These are phyloP conservation scores for Cicer chorassanicum DNA, from an alignment of 306 rosid genomes.

Conservation along the genomic window DNA sequence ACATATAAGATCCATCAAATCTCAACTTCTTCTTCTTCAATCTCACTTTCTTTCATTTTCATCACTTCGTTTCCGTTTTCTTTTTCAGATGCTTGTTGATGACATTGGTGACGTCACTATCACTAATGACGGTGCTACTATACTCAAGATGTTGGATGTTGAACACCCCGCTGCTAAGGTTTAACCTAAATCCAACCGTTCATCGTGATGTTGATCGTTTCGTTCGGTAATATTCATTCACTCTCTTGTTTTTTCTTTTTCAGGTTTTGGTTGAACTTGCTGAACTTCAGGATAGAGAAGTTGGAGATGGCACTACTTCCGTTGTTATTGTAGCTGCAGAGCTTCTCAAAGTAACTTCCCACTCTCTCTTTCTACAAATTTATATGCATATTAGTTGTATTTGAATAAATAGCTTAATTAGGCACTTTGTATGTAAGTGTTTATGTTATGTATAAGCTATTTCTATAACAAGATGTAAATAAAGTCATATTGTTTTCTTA, in stretches of 20 bases:
- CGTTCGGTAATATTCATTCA: not conserved
- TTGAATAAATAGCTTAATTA: too few relatives aligned
- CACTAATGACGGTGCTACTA: slow-evolving; percentile 95
- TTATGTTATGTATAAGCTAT: too few relatives aligned
- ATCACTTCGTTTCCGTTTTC: not conserved
- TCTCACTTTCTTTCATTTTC: not conserved
- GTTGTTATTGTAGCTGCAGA: slow-evolving; percentile 96
- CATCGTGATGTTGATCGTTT: not conserved
- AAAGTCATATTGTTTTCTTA: too few relatives aligned
- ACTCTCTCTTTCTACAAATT: not conserved
- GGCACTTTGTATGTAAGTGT: too few relatives aligned
- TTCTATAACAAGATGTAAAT: too few relatives aligned
- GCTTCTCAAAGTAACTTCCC: slow-evolving; percentile 71
- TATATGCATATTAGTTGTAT: not conserved
- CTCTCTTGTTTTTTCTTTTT: not conserved
- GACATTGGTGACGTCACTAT: slow-evolving; percentile 95
- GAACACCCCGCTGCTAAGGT: slow-evolving; percentile 99
- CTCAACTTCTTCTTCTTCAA: not conserved
- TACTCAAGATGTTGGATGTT: slow-evolving; percentile 94
- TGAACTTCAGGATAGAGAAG: slow-evolving; percentile 94
- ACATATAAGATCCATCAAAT: slow-evolving; percentile 28
- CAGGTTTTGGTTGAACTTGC: slow-evolving; percentile 96
- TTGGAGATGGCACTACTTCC: slow-evolving; percentile 98
- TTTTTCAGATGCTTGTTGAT: slow-evolving; percentile 88
- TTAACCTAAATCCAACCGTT: not conserved